phyloP scores from a whole-genome alignment of 331 rosid species.

The Cydonia oblonga region DNA sequence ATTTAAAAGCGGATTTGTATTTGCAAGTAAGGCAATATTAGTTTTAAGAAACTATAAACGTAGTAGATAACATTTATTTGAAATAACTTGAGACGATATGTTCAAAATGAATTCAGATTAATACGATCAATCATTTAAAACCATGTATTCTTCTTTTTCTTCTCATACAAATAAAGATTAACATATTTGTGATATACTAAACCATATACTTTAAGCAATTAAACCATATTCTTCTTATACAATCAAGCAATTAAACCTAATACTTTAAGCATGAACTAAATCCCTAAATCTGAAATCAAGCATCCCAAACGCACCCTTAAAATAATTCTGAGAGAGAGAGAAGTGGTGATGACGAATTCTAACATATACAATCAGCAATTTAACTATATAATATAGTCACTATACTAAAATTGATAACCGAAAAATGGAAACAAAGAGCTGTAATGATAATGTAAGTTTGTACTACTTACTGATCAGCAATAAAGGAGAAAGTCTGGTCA shows the following conservation, averaged over 20 bases:
- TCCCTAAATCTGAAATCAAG: too few species aligned
- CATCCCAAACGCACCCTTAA: too few species aligned
- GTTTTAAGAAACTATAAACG: background rate
- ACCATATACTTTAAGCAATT: too few species aligned
- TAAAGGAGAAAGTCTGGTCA: constrained; percentile 1
- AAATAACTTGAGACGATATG: background rate
- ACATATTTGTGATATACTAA: background rate
- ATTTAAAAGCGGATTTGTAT: background rate
- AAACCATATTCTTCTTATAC: too few species aligned
- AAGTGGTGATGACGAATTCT: too few species aligned
- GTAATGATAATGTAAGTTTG: background rate
- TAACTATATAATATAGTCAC: too few species aligned
- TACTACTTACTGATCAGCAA: constrained; percentile 10
- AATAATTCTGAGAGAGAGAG: too few species aligned
- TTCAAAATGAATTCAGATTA: background rate
- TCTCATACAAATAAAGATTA: background rate
- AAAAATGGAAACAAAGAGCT: background rate
- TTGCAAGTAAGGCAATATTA: background rate
- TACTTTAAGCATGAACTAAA: too few species aligned
- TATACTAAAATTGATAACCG: background rate
- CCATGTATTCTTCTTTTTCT: background rate
- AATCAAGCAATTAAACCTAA: too few species aligned
- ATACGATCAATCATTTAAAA: background rate
- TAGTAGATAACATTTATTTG: background rate
- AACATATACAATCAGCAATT: too few species aligned